Conservation (phyloP, 352 stramenopile genomes). For the Blastocystis sp. region DNA sequence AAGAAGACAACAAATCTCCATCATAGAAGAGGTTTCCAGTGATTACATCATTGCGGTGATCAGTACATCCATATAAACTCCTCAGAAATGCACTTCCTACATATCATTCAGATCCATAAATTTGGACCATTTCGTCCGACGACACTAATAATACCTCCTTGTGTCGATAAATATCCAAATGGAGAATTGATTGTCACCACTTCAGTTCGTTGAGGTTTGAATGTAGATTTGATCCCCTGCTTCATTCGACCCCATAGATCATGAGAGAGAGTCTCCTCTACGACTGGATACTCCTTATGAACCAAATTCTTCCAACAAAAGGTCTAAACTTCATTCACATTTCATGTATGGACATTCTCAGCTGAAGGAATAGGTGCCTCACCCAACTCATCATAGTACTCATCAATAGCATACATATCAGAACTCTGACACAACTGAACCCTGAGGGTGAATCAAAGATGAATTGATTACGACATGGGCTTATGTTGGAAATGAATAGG, state of each 20-base stretch:
- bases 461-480: slow-evolving; percentile 10
- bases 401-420: slow-evolving; percentile 36
- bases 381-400: slow-evolving; percentile 46
- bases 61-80: slow-evolving; percentile 2
- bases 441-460: neutral
- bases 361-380: neutral
- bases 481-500: slow-evolving; percentile 44
- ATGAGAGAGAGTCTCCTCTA: neutral
- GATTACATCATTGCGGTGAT: neutral
- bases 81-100: neutral
- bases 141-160: slow-evolving; percentile 2
- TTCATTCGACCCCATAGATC: neutral
- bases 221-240: no score
- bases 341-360: neutral
- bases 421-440: neutral
- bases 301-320: slow-evolving; percentile 25
- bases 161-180: slow-evolving; percentile 4
- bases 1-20: neutral
- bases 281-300: neutral
- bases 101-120: neutral
- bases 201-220: neutral
- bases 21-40: slow-evolving; percentile 28
- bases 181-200: neutral
- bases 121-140: slow-evolving; percentile 9
- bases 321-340: neutral